These are phyloP conservation scores for Calonectria pteridis DNA, from an alignment of 2,329 filamentous ascomycete species.

Conservation along the genomic window DNA sequence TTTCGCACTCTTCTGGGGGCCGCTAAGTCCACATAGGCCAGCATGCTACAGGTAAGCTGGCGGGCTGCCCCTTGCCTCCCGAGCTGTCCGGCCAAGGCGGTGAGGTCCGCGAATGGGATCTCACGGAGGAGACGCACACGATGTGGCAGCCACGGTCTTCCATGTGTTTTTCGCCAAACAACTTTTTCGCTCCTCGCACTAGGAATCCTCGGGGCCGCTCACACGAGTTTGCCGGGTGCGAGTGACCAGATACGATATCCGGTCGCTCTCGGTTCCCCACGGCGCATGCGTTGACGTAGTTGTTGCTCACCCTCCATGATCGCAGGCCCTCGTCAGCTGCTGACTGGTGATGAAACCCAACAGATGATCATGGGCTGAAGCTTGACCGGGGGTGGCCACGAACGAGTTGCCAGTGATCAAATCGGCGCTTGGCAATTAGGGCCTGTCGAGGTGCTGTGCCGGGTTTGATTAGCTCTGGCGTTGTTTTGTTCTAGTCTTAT, in stretches of 20 bases:
- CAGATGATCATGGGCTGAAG: slow-evolving; percentile 4
- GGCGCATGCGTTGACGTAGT: not conserved
- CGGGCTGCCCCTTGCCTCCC: slow-evolving; percentile 32
- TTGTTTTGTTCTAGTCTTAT: not conserved
- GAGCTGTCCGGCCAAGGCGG: slow-evolving; percentile 41
- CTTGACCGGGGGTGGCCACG: slow-evolving; percentile 10
- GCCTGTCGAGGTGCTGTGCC: not conserved
- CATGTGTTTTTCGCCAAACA: slow-evolving; percentile 21
- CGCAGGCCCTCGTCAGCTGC: slow-evolving; percentile 1
- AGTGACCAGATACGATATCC: not conserved
- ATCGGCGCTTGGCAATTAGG: slow-evolving; percentile 13
- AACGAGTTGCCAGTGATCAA: slow-evolving; percentile 9
- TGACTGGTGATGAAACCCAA: slow-evolving; percentile 18
- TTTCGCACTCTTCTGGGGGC: slow-evolving; percentile 3
- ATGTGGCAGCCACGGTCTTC: slow-evolving; percentile 27
- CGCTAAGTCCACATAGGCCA: slow-evolving; percentile 20
- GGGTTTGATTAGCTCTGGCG: slow-evolving; percentile 6
- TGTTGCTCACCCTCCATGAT: not conserved
- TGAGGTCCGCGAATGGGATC: slow-evolving; percentile 43
- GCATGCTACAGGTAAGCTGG: slow-evolving; percentile 16
- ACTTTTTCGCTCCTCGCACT: slow-evolving; percentile 16
- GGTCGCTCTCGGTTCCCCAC: not conserved
- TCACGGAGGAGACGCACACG: slow-evolving; percentile 30
- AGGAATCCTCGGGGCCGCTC: not conserved
- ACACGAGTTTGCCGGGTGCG: not conserved